Conservation (phyloP, 176 grass and related monocot genomes). For the Oropetium thomaeum region DNA sequence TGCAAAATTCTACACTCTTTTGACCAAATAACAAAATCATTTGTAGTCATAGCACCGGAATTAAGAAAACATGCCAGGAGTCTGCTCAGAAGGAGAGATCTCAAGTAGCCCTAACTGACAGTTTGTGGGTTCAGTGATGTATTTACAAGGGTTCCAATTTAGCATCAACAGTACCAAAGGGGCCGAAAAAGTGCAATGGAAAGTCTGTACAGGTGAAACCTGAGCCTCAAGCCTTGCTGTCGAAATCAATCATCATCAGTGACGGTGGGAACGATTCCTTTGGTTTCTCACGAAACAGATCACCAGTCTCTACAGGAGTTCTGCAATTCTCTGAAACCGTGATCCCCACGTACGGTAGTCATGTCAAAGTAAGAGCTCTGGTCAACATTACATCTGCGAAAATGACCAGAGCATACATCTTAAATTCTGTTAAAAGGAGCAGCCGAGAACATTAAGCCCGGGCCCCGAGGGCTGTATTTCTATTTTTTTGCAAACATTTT, state of each 20-base stretch:
- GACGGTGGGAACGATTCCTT: conserved; percentile 54
- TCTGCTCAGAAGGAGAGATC: no score
- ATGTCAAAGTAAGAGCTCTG: conserved; percentile 57
- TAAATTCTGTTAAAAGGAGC: not conserved
- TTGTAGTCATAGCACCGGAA: no score
- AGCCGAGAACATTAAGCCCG: not conserved
- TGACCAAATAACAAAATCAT: no score
- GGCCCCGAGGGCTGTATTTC: not conserved
- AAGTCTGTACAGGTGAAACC: no score
- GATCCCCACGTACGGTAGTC: conserved; percentile 52
- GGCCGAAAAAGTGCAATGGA: no score
- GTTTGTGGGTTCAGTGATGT: no score
- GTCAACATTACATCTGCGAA: not conserved
- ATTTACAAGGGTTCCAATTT: no score
- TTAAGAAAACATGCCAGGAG: no score
- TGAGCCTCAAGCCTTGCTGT: conserved; percentile 29
- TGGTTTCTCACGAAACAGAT: conserved; percentile 38
- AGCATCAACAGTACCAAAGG: no score
- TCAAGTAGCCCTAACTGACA: no score
- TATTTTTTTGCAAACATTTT: conserved; percentile 37
- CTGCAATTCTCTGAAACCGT: conserved; percentile 47
- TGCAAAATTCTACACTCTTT: no score
- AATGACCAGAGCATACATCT: not conserved
- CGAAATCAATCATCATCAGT: conserved; percentile 65
- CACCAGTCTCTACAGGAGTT: conserved; percentile 26